A percentile compares a stretch with the other conserved stretches of the same genome.
Evolutionary conservation across 495 filamentous ascomycete species (phyloP).

Genomic region (Aspergillus taichungensis): DNA sequence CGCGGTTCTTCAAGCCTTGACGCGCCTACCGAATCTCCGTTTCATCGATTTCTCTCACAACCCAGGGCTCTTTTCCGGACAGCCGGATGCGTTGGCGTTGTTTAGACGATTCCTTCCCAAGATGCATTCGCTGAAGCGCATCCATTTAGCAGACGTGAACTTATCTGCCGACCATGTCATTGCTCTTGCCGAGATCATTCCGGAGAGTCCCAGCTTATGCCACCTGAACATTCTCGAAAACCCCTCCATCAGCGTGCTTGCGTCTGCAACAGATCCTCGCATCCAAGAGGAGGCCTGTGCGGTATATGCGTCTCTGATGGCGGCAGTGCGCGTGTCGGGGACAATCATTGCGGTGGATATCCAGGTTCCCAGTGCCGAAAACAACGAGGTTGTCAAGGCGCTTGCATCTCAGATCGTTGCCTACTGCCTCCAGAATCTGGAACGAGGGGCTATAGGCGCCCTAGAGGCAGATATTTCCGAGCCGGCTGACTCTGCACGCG

Average conservation of each 20-base stretch:
- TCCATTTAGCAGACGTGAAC: constrained; percentile 83
- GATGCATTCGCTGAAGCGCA: constrained; percentile 68
- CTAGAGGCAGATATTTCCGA: constrained; percentile 38
- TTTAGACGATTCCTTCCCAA: constrained; percentile 80
- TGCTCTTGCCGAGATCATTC: constrained; percentile 78
- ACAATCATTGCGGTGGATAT: constrained; percentile 86
- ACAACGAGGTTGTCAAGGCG: constrained; percentile 83
- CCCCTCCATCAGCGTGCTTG: constrained; percentile 55
- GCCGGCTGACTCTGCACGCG: constrained; percentile 21
- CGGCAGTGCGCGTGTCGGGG: constrained; percentile 74
- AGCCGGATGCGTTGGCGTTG: constrained; percentile 65
- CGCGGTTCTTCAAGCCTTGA: constrained; percentile 66
- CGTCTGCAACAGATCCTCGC: constrained; percentile 59
- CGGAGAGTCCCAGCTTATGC: constrained; percentile 72
- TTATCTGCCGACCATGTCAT: constrained; percentile 82
- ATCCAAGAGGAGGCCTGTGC: constrained; percentile 88
- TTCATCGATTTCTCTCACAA: constrained; percentile 93
- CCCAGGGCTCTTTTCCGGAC: constrained; percentile 61
- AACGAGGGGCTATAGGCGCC: constrained; percentile 45
- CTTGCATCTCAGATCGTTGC: constrained; percentile 89
- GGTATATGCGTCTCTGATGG: constrained; percentile 84
- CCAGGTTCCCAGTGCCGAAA: constrained; percentile 69
- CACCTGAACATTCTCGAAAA: constrained; percentile 89
- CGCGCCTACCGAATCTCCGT: constrained; percentile 62
- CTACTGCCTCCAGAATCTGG: constrained; percentile 87